Base-by-base conservation (phyloP, 2,329 filamentous ascomycete species). In the Basipetospora sp. region DNA sequence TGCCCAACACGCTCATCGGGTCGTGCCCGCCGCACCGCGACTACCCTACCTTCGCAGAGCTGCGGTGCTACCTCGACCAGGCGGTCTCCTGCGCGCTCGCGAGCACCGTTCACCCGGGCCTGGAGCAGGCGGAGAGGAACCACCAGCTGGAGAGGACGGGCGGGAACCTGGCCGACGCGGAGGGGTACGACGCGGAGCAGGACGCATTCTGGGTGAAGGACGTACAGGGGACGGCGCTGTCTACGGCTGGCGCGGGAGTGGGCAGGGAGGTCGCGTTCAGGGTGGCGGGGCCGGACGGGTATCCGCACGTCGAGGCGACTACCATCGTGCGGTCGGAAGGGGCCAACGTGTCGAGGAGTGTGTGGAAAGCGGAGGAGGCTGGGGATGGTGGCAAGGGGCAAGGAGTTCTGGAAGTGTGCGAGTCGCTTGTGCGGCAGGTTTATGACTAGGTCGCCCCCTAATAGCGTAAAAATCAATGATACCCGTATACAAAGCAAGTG, bases 41-140 rank as follows among this genome's bases (percentile, higher is more conserved):
- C 17, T 72, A 69, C 43, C 57, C 62, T 1, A 58, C 58, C 43
- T 50, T 65, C 13, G 43, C 47, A 8, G 62, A 65, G 25, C 56
- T 69, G 5, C 51, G 56, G 10, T 58, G 61, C 43, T 71, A 71
- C 48, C 45, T 72, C 8, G 52, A 57, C 39, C 58, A 58, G 14
- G 61, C 64, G 10, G 54, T 60, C 6, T 47, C 56, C 17, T 64
- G 59, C 31, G 53, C 55, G 30, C 51, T 69, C 3, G 51, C 59
- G 1, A 49, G 58, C 8, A 53, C 55, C 38, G 51, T 53, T 34
- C 47, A 62, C 20, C 43, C 48, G 16, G 42, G 44, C 22, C 46
- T 56, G 13, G 0, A 62, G 75, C 20, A 35, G 22, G 26, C 25
- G 5, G 31, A 40, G 16, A 28, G 32, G 14, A 27, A 25, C 10